Evolutionary conservation across 169 alveolate genomes (phyloP).

Genomic region (Toxoplasma gondii): DNA sequence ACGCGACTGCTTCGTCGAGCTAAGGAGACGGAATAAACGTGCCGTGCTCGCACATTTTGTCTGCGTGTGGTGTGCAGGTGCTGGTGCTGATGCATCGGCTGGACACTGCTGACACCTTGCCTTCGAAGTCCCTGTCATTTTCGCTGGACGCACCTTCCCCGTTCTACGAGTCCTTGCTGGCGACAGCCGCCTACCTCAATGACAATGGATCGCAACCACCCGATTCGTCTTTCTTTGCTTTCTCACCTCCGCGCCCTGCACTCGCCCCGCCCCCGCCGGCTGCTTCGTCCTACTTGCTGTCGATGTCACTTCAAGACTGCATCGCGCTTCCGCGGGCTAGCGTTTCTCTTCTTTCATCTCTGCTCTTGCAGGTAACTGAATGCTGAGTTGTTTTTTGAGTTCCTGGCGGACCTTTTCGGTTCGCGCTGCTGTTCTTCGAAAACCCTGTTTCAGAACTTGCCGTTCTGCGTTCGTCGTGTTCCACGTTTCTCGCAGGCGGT

Average conservation of each 20-base stretch:
- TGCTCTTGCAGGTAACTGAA: background rate
- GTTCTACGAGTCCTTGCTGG: background rate
- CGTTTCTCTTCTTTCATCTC: background rate
- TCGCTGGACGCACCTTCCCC: background rate
- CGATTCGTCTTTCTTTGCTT: background rate
- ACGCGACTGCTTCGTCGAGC: too few species aligned
- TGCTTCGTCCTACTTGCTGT: background rate
- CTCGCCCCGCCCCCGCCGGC: conserved; percentile 5
- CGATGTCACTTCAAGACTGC: conserved; percentile 1
- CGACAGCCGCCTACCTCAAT: background rate
- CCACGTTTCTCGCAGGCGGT: too few species aligned
- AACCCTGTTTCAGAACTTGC: too few species aligned
- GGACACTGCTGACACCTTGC: background rate
- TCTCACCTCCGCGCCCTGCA: background rate
- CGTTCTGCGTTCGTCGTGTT: too few species aligned
- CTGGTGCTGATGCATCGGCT: background rate
- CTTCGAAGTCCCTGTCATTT: background rate
- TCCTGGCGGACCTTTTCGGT: too few species aligned
- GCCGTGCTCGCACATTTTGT: too few species aligned
- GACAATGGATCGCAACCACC: background rate
- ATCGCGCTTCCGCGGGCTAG: background rate
- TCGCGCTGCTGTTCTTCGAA: too few species aligned
- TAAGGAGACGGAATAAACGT: too few species aligned
- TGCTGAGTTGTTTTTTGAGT: too few species aligned
- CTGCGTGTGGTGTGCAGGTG: background rate